phyloP scores from a whole-genome alignment of 768 basidiomycete species.

The Pholiota molesta region DNA sequence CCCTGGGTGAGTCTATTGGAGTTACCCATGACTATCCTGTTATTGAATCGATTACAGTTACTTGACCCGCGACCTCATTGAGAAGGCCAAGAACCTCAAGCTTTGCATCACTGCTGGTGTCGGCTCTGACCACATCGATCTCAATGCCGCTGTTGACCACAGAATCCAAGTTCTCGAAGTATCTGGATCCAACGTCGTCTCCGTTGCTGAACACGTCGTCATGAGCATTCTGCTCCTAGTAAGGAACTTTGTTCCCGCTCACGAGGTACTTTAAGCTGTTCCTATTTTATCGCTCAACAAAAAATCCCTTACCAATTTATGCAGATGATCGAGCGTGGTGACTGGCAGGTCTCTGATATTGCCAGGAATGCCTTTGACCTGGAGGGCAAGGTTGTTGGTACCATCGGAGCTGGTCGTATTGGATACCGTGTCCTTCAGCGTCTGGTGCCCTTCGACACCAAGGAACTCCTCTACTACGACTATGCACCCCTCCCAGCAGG shows the following conservation, averaged over 20 bases:
- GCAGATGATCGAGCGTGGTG: conserved; percentile 77
- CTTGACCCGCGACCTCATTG: conserved; percentile 71
- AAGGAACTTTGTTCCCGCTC: conserved; percentile 86
- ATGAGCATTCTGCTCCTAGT: conserved; percentile 92
- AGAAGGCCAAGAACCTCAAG: conserved; percentile 89
- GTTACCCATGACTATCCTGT: not conserved
- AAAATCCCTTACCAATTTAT: not conserved
- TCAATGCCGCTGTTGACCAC: conserved; percentile 83
- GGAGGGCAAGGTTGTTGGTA: conserved; percentile 90
- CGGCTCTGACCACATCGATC: conserved; percentile 88
- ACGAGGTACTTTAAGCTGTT: conserved; percentile 46
- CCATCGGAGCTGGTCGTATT: conserved; percentile 81
- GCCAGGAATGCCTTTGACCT: conserved; percentile 87
- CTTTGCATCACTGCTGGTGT: conserved; percentile 90
- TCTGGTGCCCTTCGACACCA: conserved; percentile 81
- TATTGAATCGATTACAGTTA: conserved; percentile 37
- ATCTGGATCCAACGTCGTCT: conserved; percentile 88
- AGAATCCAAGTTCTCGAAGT: conserved; percentile 83
- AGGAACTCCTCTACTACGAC: conserved; percentile 91
- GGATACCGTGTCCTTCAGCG: conserved; percentile 88
- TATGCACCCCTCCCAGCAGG: conserved; percentile 73
- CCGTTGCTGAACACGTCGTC: conserved; percentile 89
- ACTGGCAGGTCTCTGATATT: conserved; percentile 86
- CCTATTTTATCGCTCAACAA: not conserved
- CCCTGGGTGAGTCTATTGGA: conserved; percentile 49